Evolutionary conservation across 441 rosid species (phyloP).

Genomic region (Gossypium davidsonii): DNA sequence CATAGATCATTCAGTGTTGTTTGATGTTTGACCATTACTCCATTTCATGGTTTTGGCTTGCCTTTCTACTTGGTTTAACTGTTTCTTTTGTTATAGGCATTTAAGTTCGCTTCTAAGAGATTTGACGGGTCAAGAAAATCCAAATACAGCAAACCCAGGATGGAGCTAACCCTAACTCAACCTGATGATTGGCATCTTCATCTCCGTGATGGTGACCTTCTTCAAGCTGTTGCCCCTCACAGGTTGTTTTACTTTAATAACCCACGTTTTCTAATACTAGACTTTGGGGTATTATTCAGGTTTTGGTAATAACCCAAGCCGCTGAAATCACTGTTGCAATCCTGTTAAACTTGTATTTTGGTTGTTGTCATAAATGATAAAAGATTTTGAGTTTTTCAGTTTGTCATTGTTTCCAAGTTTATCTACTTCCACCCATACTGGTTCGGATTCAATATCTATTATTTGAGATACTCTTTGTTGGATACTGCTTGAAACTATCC

Average conservation of each 20-base stretch:
- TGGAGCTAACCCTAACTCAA: constrained; percentile 67
- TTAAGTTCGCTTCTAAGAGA: not conserved
- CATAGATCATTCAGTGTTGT: not conserved
- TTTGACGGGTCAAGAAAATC: not conserved
- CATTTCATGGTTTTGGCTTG: not conserved
- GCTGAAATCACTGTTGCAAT: not conserved
- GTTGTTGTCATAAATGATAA: not conserved
- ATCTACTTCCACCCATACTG: not conserved
- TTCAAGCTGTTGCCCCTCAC: constrained; percentile 65
- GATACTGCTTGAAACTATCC: not conserved
- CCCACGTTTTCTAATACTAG: not conserved
- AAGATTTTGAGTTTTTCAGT: not conserved
- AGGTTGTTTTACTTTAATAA: constrained; percentile 29
- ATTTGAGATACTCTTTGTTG: not conserved
- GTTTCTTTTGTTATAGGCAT: constrained; percentile 5
- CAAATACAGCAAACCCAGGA: constrained; percentile 30
- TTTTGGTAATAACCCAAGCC: not conserved
- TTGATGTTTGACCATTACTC: not conserved
- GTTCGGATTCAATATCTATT: not conserved
- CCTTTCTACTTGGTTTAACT: not conserved
- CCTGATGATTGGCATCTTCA: constrained; percentile 97
- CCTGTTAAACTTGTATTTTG: not conserved
- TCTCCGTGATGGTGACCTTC: constrained; percentile 70
- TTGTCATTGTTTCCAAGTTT: not conserved
- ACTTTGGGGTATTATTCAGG: not conserved